Conservation (phyloP, 2,329 filamentous ascomycete species). For the Fusarium sp. region DNA sequence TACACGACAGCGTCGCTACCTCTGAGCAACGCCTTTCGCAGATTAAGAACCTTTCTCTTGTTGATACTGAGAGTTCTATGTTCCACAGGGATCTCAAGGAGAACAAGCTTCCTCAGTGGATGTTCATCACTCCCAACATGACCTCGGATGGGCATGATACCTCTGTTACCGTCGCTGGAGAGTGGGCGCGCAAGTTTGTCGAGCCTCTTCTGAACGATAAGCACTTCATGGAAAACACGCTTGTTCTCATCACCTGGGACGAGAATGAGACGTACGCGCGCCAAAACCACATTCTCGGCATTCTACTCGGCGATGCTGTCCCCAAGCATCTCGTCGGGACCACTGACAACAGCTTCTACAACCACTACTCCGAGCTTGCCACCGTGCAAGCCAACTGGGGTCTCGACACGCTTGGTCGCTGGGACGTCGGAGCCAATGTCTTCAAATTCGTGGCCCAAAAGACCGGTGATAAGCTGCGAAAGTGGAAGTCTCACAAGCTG, state of each 20-base stretch:
- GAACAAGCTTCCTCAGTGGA: conserved; percentile 77
- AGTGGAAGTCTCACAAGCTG: conserved; percentile 55
- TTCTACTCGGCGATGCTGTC: conserved; percentile 82
- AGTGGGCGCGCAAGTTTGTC: conserved; percentile 77
- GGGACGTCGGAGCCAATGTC: conserved; percentile 80
- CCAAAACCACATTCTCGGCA: conserved; percentile 76
- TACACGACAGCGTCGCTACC: conserved; percentile 74
- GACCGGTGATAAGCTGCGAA: conserved; percentile 67
- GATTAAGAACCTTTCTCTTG: conserved; percentile 76
- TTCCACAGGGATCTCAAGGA: conserved; percentile 76
- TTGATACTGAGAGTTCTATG: conserved; percentile 59
- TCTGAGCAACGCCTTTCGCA: conserved; percentile 71
- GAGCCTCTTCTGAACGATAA: conserved; percentile 76
- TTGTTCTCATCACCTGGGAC: conserved; percentile 83
- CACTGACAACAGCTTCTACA: conserved; percentile 77
- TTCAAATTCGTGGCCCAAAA: conserved; percentile 70
- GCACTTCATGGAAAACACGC: conserved; percentile 80
- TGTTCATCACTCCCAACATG: conserved; percentile 81
- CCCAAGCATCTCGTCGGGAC: conserved; percentile 75
- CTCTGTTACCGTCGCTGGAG: conserved; percentile 75
- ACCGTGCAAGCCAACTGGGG: conserved; percentile 78
- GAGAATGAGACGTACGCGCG: conserved; percentile 78
- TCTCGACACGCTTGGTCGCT: conserved; percentile 77
- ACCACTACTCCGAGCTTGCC: conserved; percentile 78
- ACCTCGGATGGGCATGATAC: conserved; percentile 82